Base-by-base conservation (phyloP, 177 flowering plant genomes). In the Vitis hybrid region DNA sequence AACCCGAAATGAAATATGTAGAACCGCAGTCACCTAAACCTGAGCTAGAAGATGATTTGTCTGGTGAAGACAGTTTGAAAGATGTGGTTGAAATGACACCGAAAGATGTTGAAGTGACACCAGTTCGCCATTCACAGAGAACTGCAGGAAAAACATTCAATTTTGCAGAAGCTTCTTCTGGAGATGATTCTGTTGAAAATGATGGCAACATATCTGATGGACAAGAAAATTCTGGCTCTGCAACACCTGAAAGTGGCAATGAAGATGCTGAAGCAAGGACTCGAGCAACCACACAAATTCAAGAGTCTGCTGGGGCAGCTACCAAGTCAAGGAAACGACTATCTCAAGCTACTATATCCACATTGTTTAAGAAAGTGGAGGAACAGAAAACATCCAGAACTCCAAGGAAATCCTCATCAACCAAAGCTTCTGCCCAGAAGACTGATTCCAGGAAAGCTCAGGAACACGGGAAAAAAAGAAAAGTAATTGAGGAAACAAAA, bases 271-370 rank as follows among this genome's bases (percentile, higher is more conserved):
- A 57, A 52, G 65, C 64, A 66, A 66, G 51, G 4, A 65, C 51
- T 29, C 60, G 69, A 70, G 60, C 65, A 8, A 65, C 80, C 48
- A 71, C 10, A 22, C 48, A 81, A 65, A 19, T 62, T 68, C 57
- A 77, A 60, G 62, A 55, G 48, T 70, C 81, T 52, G 65, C 78
- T 64, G 10, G 20, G 58, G 39, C 84, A 11, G 77, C 14, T 5
- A 58, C 66, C 6, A 76, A 77, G 66, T 72, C 80, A n/a, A 82
- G 71, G 65, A 78, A 75, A 51, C n/a, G 84, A 71, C 89, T 91
- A 74, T 85, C 90, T 73, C 98, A 94, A 75, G 70, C 94, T 59
- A 90, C 90, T 67, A 74, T 94, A 76, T 82, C 96, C 53, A 77
- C 90, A 6, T 59, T 91, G 51, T 91, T 93, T 77, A 87, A 86